These are phyloP conservation scores for Penicillium cataractarum DNA, from an alignment of 495 filamentous ascomycete species.

Conservation along the genomic window DNA sequence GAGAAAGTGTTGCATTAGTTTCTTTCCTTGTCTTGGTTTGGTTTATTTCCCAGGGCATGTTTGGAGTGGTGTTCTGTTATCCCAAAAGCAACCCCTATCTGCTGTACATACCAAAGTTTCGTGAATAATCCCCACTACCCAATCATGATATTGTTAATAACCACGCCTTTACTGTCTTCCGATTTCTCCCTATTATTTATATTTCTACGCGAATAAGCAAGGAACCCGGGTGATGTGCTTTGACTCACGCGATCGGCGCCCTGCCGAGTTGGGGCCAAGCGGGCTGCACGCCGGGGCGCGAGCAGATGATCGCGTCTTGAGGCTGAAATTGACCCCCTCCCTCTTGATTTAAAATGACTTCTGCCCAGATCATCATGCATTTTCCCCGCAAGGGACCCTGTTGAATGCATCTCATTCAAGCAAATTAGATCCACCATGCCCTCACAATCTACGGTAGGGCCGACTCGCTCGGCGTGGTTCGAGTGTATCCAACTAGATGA, in stretches of 20 bases:
- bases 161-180: constrained; percentile 33
- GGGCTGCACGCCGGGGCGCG: constrained; percentile 16
- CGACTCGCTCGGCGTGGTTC: constrained; percentile 20
- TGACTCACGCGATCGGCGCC: constrained; percentile 28
- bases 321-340: constrained; percentile 24
- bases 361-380: not conserved
- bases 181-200: not conserved
- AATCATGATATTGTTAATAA: constrained; percentile 1
- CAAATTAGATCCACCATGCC: constrained; percentile 13
- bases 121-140: constrained; percentile 10
- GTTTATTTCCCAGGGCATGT: constrained; percentile 14
- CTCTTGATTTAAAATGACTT: constrained; percentile 11
- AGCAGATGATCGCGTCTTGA: constrained; percentile 27
- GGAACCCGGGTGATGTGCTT: constrained; percentile 14
- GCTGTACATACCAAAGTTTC: constrained; percentile 19
- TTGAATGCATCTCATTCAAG: not conserved
- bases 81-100: constrained; percentile 14
- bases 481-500: constrained; percentile 17
- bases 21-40: constrained; percentile 7
- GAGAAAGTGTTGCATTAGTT: constrained; percentile 26
- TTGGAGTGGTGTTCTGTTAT: constrained; percentile 18
- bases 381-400: not conserved
- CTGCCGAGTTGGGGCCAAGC: constrained; percentile 19
- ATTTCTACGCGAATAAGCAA: not conserved
- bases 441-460: constrained; percentile 9